Base-by-base conservation (phyloP, 2,329 filamentous ascomycete species). In the Stylonectria norvegica region DNA sequence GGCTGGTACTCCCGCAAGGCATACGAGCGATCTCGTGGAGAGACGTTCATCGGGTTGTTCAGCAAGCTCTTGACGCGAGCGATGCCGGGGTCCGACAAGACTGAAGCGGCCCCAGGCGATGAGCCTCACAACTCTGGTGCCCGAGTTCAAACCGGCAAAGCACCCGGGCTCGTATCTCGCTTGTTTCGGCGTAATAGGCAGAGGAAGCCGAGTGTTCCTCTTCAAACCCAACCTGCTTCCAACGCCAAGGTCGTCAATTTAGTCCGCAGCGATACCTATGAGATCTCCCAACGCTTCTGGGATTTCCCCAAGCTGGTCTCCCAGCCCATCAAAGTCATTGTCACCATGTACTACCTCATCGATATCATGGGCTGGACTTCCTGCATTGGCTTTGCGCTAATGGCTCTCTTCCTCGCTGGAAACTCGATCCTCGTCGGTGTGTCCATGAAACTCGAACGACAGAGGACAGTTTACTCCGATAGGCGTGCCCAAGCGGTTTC, bases 181-280 rank as follows among this genome's bases (percentile, higher is more conserved):
- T 46, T 38, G 0, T 23, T 7, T 3, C 40, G 34, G 1, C 15
- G 44, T 11, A 34, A 38, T 10, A 45, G 29, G 5, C 12, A 49
- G 1, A 37, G 40, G 4, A 3, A 32, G 4, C 7, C 34, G 2
- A 7, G n/a, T 1, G 30, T 29, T 3, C 18, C 36, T 4, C 11
- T 28, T 0, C 39, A 79, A 4, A 64, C 60, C 28, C 58, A 57
- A 40, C 78, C 85, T 2, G 88, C 89, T 0, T 89, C 86, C 0
- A 91, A 90, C 65, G 89, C 89, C 6, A 95, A 95, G 58, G 93
- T 95, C 36, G 76, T 95, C 45, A 95, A 95, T 54, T 66, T 95
- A 2, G 86, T 95, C 71, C 82, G 88, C 34, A 81, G 77, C 43
- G 87, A 93, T 59, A 86, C 85, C 0, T 93, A 91, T 57, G 85